Conservation (phyloP, 768 basidiomycete species). For the Mycena pura region DNA sequence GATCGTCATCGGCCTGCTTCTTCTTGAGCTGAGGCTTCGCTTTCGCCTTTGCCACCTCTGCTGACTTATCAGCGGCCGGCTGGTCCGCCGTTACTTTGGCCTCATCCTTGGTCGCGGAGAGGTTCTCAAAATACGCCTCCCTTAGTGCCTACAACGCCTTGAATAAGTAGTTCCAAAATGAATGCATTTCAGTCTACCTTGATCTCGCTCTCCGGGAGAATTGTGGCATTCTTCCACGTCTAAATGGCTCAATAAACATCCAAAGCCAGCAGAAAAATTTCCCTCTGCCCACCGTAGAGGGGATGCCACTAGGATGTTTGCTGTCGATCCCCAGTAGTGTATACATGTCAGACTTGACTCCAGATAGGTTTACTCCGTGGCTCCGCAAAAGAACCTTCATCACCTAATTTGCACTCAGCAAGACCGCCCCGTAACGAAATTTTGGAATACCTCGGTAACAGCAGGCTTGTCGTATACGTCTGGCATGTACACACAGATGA, state of each 20-base stretch:
- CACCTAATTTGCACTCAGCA: no score
- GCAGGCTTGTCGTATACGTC: constrained; percentile 70
- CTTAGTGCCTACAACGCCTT: constrained; percentile 57
- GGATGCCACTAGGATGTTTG: constrained; percentile 77
- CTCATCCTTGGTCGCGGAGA: constrained; percentile 30
- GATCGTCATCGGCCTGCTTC: constrained; percentile 57
- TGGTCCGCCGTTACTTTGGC: not conserved
- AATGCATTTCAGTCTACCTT: constrained; percentile 49
- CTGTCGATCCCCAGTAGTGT: constrained; percentile 71
- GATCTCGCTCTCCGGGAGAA: constrained; percentile 66
- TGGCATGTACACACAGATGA: constrained; percentile 76
- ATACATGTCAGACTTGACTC: constrained; percentile 77
- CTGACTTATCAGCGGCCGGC: not conserved
- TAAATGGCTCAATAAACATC: constrained; percentile 33
- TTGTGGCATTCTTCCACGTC: constrained; percentile 72
- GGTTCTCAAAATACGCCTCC: constrained; percentile 63
- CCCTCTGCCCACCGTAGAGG: constrained; percentile 66
- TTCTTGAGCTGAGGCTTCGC: constrained; percentile 55
- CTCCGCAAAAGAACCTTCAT: constrained; percentile 71
- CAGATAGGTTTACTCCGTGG: constrained; percentile 69
- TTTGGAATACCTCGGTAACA: constrained; percentile 55
- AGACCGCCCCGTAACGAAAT: not conserved
- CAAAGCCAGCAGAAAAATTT: not conserved
- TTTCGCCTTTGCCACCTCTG: constrained; percentile 30
- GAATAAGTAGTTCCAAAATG: not conserved